A percentile compares a stretch with the other conserved stretches of the same genome.
Evolutionary conservation across 2,329 filamentous ascomycete genomes (phyloP).

Genomic region (Beauveria sp.): DNA sequence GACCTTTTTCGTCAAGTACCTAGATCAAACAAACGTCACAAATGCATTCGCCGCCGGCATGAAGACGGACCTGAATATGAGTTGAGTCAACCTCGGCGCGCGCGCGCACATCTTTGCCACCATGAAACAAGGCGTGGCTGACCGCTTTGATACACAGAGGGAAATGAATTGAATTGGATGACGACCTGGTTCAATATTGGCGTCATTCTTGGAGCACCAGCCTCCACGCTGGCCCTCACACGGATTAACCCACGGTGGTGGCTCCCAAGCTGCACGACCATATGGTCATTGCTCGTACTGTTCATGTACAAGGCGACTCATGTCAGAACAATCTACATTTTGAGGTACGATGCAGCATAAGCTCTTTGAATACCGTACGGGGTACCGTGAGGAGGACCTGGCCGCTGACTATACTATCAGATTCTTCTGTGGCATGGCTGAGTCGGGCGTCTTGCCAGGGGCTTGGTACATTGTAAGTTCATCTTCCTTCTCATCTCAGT

Average conservation of each 20-base stretch:
- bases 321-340: slow-evolving; percentile 33
- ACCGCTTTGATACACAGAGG: background rate
- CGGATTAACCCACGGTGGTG: slow-evolving; percentile 34
- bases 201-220: slow-evolving; percentile 36
- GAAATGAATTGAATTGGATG: slow-evolving; percentile 29
- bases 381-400: background rate
- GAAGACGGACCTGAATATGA: background rate
- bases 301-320: slow-evolving; percentile 30
- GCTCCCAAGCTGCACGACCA: slow-evolving; percentile 28
- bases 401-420: background rate
- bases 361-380: background rate
- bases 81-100: background rate
- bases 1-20: background rate
- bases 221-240: slow-evolving; percentile 37
- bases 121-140: background rate
- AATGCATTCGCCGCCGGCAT: background rate
- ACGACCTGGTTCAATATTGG: slow-evolving; percentile 40
- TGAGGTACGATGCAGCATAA: slow-evolving; percentile 18
- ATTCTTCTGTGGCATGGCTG: background rate
- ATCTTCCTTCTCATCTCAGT: too few relatives aligned
- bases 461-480: background rate
- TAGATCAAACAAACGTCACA: background rate
- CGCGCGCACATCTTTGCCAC: background rate
- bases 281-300: slow-evolving; percentile 33
- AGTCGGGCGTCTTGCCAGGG: background rate